Base-by-base conservation (phyloP, 2,329 filamentous ascomycete genomes). In the Stachybotrys echinatus region DNA sequence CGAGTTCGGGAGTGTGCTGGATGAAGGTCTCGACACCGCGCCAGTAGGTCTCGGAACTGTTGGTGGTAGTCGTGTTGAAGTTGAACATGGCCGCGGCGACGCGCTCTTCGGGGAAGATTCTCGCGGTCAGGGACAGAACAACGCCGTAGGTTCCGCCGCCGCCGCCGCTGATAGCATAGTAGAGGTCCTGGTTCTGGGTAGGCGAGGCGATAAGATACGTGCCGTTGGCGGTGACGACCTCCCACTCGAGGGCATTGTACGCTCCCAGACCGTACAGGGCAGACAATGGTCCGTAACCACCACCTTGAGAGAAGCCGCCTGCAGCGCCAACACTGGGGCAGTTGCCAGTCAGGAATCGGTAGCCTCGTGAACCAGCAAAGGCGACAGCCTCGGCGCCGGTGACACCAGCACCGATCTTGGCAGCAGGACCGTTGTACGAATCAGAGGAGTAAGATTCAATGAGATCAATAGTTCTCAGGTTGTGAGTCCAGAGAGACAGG, bases 91-190 rank as follows among this genome's bases (percentile, higher is more conserved):
- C 27, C 14, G 10, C 27, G 27, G 10, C 59, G 23, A 66, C 60
- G 21, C 61, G 61, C 31, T 60, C 61, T 48, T 76, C 72, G 1
- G 68, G 64, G 59, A 82, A 70, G 1, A 74, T 71, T 52, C 76
- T 77, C 38, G 75, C 67, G 0, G 78, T 84, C 61, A 84, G 69
- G 2, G 76, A 79, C 17, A 74, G 62, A 2, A 85, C 78, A 2
- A 84, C 69, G 27, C 71, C 82, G 55, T 77, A 86, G 23, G 73
- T 84, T 12, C 80, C 79, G 8, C 74, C 77, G 2, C 83, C 82
- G 0, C 83, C 81, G 4, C 82, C 81, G 40, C 71, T 70, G 1
- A 85, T 63, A 2, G 83, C 84, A 82, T 82, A 87, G 66, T 81
- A 86, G 1, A 87, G 67, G 47, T 85, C 82, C 0, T 67, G 50